Evolutionary conservation across 495 filamentous ascomycete genomes (phyloP), one percentile per base, ranked within the genome.

Genomic region (Daldinia childiae): DNA sequence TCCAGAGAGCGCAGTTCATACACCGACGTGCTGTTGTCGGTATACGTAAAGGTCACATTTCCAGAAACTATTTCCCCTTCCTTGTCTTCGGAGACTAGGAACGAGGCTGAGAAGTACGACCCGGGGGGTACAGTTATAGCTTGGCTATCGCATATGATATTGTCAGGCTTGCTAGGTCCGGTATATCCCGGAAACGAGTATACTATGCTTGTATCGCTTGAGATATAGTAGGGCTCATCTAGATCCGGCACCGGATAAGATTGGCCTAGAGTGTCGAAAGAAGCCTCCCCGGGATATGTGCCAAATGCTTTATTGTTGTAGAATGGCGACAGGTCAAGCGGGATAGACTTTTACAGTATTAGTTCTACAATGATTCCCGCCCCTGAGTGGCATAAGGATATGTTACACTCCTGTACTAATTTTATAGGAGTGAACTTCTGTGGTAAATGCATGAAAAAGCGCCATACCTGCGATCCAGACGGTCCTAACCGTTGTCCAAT

Each of bases 141-240:
- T 69, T 87, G 85, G 5, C 83, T 80, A 9, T 77, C 51, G 19
- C 79, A 77, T 30, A 86, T 74, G 3, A 83, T 70, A 72, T 87
- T 86, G 64, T 87, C 84, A 32, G 62, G 51, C 24, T 76, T 74
- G 11, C 71, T 65, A 0, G 79, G 63, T 9, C 77, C 74, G 51
- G 83, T 84, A 61, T 87, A 86, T 21, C 78, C 77, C 1, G 84
- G 79, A 45, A 86, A 86, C 0, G 63, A 69, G 65, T 84, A 87
- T n/a, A 74, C 76, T 55, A 85, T 74, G 12, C 83, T 82, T 9
- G 79, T 78, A 36, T 83, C 79, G 6, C 72, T 68, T 17, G 84
- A 85, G 27, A 39, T 78, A 41, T 81, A 79, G 4, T 70, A 69
- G 19, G 83, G 82, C 11, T 68, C 68, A n/a, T 58, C 58, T 1